Percentiles rank a stretch among this genome's conserved stretches.
phyloP scores from a whole-genome alignment of 495 filamentous ascomycete species.

The Cudoniella acicularis region DNA sequence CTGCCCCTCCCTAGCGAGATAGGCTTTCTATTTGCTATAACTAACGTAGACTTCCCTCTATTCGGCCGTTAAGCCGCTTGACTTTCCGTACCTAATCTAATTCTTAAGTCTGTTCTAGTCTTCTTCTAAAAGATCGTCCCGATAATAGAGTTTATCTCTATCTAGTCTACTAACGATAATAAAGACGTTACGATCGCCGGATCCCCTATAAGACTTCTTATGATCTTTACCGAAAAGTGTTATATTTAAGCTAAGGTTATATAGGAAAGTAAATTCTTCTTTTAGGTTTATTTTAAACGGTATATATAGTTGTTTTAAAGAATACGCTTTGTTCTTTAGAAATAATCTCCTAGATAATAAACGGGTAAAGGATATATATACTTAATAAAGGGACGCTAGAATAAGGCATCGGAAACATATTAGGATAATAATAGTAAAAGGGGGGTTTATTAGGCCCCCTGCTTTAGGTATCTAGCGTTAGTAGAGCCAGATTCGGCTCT shows the following conservation, averaged over 20 bases:
- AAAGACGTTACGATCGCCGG: neutral
- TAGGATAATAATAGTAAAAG: constrained; percentile 5
- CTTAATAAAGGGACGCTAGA: constrained; percentile 1
- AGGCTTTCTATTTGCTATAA: neutral
- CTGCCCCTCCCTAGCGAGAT: neutral
- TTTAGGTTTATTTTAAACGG: neutral
- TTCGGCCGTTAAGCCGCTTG: neutral
- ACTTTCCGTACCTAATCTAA: neutral
- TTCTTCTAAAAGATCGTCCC: neutral
- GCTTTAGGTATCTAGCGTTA: neutral
- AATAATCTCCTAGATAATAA: neutral
- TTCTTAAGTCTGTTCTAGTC: neutral
- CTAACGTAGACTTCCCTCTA: neutral
- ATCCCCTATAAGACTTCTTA: neutral
- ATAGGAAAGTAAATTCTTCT: constrained; percentile 4
- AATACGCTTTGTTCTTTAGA: neutral
- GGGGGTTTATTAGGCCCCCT: neutral
- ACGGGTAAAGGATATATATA: neutral
- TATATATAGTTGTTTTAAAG: constrained; percentile 1
- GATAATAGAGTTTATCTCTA: constrained; percentile 5
- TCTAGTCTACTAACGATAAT: constrained; percentile 1
- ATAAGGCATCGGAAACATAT: constrained; percentile 1
- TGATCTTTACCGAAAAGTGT: neutral
- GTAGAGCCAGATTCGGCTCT: neutral
- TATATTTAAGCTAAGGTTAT: constrained; percentile 4